Conservation (phyloP, 345 rosid genomes). For the Isatis tinctoria region DNA sequence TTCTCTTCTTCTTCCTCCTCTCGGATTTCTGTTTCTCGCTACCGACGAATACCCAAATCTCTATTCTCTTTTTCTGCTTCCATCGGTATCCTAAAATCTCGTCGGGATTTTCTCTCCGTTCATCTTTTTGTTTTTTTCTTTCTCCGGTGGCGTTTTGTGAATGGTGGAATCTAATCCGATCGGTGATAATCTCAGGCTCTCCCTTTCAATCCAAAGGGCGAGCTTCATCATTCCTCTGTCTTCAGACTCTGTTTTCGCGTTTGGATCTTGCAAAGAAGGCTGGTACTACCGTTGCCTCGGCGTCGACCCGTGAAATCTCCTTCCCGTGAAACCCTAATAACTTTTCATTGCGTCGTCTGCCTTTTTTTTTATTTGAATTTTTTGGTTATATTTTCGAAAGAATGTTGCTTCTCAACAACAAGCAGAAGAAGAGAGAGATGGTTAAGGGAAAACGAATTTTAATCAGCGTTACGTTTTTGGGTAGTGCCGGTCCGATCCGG, state of each 20-base stretch:
- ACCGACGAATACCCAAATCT: neutral
- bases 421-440: constrained; percentile 62
- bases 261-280: constrained; percentile 95
- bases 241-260: constrained; percentile 54
- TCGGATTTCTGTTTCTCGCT: neutral
- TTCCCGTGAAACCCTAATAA: neutral
- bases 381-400: neutral
- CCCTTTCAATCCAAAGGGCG: constrained; percentile 73
- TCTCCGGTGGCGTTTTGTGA: constrained; percentile 49
- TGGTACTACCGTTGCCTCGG: constrained; percentile 99
- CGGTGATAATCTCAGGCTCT: constrained; percentile 54
- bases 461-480: constrained; percentile 71
- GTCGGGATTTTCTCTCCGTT: too few relatives aligned
- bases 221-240: constrained; percentile 45
- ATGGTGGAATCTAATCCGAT: constrained; percentile 78
- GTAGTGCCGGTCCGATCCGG: constrained; percentile 94
- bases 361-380: neutral
- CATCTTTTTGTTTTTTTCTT: neutral
- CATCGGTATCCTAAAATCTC: too few relatives aligned
- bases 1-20: neutral
- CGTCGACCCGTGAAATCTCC: constrained; percentile 62
- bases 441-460: constrained; percentile 66
- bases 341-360: neutral
- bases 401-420: constrained; percentile 53
- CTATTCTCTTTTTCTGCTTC: neutral